These are phyloP conservation scores for Pseudozyma hubeiensis DNA, from an alignment of 1,284 basidiomycete species.

Conservation along the genomic window DNA sequence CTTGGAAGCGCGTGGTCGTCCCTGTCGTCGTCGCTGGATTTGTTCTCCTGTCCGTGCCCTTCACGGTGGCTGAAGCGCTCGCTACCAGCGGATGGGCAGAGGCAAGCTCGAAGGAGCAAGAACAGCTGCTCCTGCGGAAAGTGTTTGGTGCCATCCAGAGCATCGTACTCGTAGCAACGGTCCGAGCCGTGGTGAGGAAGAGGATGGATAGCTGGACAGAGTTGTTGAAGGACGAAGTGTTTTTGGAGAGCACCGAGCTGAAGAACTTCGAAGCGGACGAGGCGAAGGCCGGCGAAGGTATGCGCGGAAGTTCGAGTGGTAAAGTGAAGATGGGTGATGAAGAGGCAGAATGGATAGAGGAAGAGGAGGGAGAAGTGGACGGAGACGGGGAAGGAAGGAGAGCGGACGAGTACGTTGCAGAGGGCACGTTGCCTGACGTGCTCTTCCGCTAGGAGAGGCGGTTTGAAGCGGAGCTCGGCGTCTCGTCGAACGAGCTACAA, in stretches of 20 bases:
- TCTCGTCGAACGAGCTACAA: too few species aligned
- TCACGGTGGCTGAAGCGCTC: slow-evolving; percentile 7
- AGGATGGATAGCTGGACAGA: slow-evolving; percentile 59
- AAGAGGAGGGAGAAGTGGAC: background rate
- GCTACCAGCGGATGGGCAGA: background rate
- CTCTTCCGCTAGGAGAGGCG: slow-evolving; percentile 25
- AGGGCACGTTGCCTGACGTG: slow-evolving; percentile 40
- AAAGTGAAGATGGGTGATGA: background rate
- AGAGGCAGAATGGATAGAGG: background rate
- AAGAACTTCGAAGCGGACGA: slow-evolving; percentile 49
- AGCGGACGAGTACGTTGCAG: slow-evolving; percentile 14
- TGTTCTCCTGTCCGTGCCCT: slow-evolving; percentile 5
- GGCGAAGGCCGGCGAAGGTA: background rate
- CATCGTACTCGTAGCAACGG: background rate
- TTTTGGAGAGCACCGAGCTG: slow-evolving; percentile 62
- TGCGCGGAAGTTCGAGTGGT: background rate
- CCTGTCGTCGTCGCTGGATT: background rate
- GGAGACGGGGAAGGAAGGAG: background rate
- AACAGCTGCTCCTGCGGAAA: slow-evolving; percentile 30
- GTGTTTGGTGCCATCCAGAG: slow-evolving; percentile 23
- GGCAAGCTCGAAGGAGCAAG: slow-evolving; percentile 4
- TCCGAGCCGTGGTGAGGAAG: slow-evolving; percentile 9
- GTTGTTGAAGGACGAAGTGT: slow-evolving; percentile 62
- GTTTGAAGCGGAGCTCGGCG: background rate
- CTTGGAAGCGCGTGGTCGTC: slow-evolving; percentile 28